Evolutionary conservation across 345 rosid genomes (phyloP).

Genomic region (Hypericum androsaemum): DNA sequence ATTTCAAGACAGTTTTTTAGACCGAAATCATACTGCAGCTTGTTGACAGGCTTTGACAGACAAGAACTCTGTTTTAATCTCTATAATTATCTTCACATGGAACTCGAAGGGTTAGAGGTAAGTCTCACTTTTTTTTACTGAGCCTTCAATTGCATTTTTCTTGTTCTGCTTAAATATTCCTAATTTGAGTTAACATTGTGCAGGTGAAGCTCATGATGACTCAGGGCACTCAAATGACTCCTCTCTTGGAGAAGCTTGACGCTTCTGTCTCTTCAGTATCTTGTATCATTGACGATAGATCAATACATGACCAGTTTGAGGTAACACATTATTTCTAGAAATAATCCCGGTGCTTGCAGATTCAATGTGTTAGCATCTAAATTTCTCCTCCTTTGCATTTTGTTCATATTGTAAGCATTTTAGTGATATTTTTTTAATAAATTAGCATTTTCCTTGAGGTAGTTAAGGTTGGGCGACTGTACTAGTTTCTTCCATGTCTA

Average conservation of each 20-base stretch:
- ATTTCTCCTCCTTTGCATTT: too few relatives aligned
- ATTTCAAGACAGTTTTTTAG: constrained; percentile 22
- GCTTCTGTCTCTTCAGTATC: constrained; percentile 34
- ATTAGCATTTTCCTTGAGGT: too few relatives aligned
- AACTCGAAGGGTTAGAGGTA: constrained; percentile 53
- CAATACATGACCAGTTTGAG: constrained; percentile 61
- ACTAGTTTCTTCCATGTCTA: too few relatives aligned
- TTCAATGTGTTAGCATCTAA: too few relatives aligned
- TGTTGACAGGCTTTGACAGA: constrained; percentile 24
- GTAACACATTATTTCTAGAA: constrained; percentile 21
- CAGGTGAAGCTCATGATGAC: constrained; percentile 48
- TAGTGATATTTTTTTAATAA: too few relatives aligned
- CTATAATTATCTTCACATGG: constrained; percentile 47
- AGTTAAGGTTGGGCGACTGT: too few relatives aligned
- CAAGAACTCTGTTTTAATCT: constrained; percentile 23
- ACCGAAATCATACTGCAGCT: constrained; percentile 19
- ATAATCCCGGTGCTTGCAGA: too few relatives aligned
- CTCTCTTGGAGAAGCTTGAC: constrained; percentile 50
- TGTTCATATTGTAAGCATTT: too few relatives aligned
- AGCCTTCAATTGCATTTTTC: constrained; percentile 5
- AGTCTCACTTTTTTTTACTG: constrained; percentile 11
- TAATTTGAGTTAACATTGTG: constrained; percentile 16
- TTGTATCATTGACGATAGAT: constrained; percentile 58
- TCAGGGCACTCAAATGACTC: constrained; percentile 26
- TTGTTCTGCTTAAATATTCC: constrained; percentile 2